A percentile compares a stretch with the other conserved stretches of the same genome.
Evolutionary conservation across 441 rosid genomes (phyloP).

Genomic region (Pelargonium cotyledonis): DNA sequence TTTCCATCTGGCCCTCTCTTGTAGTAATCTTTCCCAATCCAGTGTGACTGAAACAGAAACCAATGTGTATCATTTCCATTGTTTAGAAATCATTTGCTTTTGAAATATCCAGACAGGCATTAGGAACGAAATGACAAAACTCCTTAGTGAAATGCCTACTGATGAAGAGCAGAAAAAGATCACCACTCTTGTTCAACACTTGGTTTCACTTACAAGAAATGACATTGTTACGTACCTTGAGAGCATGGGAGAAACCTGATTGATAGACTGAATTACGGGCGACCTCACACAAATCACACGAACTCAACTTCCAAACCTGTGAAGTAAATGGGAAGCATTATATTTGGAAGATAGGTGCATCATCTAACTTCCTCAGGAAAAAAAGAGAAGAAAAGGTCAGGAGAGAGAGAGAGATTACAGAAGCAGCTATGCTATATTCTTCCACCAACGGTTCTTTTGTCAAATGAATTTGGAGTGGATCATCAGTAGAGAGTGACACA

Average conservation of each 20-base stretch:
- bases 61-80: neutral
- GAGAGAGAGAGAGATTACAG: slow-evolving; percentile 45
- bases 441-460: slow-evolving; percentile 98
- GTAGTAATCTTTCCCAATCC: slow-evolving; percentile 90
- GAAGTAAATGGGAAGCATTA: neutral
- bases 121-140: neutral
- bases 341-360: neutral
- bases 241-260: slow-evolving; percentile 97
- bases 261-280: slow-evolving; percentile 97
- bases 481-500: slow-evolving; percentile 96
- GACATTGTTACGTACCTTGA: slow-evolving; percentile 47
- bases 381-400: too few species aligned
- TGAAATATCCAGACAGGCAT: neutral
- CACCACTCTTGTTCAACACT: too few species aligned
- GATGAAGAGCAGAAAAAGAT: too few species aligned
- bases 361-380: too few species aligned
- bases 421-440: slow-evolving; percentile 99
- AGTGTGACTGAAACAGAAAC: slow-evolving; percentile 63
- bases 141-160: neutral
- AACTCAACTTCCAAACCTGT: slow-evolving; percentile 98
- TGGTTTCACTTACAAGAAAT: neutral
- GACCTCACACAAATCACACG: slow-evolving; percentile 95
- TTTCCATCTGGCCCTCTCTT: slow-evolving; percentile 96
- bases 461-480: slow-evolving; percentile 95
- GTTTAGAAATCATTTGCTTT: neutral